Conservation (phyloP, 176 grass and related monocot species). For the Alopecurus myosuroides region DNA sequence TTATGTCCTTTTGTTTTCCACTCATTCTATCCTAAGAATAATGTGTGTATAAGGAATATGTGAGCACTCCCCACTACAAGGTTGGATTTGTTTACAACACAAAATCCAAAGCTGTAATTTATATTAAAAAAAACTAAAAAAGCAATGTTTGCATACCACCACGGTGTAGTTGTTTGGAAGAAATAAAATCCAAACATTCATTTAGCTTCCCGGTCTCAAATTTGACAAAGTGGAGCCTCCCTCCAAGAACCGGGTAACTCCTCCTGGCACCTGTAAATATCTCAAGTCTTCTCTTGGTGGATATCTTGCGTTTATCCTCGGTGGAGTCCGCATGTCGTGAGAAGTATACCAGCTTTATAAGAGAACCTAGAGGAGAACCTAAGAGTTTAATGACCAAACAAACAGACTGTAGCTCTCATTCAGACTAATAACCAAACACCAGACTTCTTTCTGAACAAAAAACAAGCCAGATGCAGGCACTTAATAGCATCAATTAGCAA, state of each 20-base stretch:
- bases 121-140: background rate
- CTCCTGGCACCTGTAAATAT: constrained; percentile 75
- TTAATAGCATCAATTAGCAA: background rate
- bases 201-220: constrained; percentile 90
- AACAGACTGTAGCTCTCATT: background rate
- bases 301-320: constrained; percentile 69
- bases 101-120: background rate
- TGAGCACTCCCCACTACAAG: background rate
- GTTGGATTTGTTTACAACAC: background rate
- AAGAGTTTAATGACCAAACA: background rate
- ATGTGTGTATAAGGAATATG: background rate
- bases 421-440: background rate
- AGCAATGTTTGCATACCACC: constrained; percentile 62
- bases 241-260: constrained; percentile 87
- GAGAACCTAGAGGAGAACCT: constrained; percentile 55
- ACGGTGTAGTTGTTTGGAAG: constrained; percentile 91
- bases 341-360: constrained; percentile 98
- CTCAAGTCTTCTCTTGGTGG: constrained; percentile 76
- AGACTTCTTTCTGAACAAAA: background rate
- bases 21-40: background rate
- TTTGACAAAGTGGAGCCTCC: constrained; percentile 98
- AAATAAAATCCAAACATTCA: constrained; percentile 95
- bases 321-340: constrained; percentile 78
- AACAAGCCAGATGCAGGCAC: background rate
- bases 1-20: background rate